Percentiles rank a stretch among this genome's conserved stretches.
phyloP scores from a whole-genome alignment of 176 grass and related monocot genomes.

The Musa troglodytarum region DNA sequence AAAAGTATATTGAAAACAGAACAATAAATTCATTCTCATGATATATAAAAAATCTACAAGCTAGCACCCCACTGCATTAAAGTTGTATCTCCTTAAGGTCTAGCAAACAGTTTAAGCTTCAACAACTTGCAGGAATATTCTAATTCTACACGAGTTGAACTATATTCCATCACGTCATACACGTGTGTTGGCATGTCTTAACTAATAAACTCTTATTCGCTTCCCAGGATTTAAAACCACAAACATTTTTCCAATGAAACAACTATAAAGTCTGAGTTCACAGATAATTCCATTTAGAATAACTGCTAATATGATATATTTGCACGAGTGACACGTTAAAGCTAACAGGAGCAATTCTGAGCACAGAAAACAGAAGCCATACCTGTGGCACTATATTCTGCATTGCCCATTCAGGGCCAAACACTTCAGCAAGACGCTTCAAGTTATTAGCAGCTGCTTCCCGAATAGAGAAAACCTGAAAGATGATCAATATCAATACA shows the following conservation, averaged over 20 bases:
- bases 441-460: slow-evolving; percentile 89
- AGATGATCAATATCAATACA: slow-evolving; percentile 12
- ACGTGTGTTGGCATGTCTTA: not conserved
- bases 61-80: not conserved
- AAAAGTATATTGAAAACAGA: not conserved
- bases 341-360: not conserved
- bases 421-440: slow-evolving; percentile 85
- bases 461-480: slow-evolving; percentile 89
- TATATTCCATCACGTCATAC: not conserved
- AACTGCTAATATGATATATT: not conserved
- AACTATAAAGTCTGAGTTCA: not conserved
- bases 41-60: not conserved
- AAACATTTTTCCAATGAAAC: no score
- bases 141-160: not conserved
- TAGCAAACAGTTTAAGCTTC: not conserved
- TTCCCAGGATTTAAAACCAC: not conserved
- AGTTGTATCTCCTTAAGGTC: no score
- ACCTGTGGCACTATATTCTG: slow-evolving; percentile 95
- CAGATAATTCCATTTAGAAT: not conserved
- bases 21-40: not conserved
- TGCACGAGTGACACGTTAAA: not conserved
- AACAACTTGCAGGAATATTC: not conserved
- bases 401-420: slow-evolving; percentile 90
- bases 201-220: not conserved
- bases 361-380: not conserved